Evolutionary conservation across 2,329 filamentous ascomycete species (phyloP).

Genomic region (Cadophora sp.): DNA sequence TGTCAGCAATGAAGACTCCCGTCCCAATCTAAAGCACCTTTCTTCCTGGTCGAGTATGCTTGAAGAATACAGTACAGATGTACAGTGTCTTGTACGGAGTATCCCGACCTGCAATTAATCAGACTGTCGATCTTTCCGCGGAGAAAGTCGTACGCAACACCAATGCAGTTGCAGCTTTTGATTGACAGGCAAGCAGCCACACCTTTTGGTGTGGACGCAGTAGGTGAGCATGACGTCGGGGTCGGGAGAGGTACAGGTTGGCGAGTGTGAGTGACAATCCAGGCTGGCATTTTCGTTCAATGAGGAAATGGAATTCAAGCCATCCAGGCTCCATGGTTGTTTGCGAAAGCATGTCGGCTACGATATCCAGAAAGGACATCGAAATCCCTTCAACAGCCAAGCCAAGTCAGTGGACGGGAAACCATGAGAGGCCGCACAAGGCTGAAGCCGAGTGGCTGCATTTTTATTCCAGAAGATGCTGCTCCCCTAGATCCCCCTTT

Average conservation of each 20-base stretch:
- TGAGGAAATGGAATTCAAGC: neutral
- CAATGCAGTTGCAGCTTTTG: neutral
- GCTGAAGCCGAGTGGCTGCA: neutral
- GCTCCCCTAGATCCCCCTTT: neutral
- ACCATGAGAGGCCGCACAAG: neutral
- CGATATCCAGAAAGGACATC: neutral
- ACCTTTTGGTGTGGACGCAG: neutral
- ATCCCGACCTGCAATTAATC: neutral
- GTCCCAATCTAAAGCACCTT: neutral
- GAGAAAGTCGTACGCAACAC: neutral
- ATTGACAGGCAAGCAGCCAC: neutral
- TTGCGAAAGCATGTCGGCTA: neutral
- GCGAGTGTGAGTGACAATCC: neutral
- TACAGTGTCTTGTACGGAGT: neutral
- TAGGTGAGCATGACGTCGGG: constrained; percentile 2
- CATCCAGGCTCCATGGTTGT: neutral
- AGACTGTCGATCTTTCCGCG: neutral
- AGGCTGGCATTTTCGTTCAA: neutral
- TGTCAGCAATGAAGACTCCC: constrained; percentile 3
- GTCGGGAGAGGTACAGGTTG: neutral
- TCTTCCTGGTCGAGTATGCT: neutral
- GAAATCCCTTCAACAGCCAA: neutral
- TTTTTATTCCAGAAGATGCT: neutral
- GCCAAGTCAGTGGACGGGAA: neutral
- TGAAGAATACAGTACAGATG: too few species aligned